These are phyloP conservation scores for Magnusiomyces suaveolens DNA, from an alignment of 1,139 yeast genomes.

Conservation along the genomic window DNA sequence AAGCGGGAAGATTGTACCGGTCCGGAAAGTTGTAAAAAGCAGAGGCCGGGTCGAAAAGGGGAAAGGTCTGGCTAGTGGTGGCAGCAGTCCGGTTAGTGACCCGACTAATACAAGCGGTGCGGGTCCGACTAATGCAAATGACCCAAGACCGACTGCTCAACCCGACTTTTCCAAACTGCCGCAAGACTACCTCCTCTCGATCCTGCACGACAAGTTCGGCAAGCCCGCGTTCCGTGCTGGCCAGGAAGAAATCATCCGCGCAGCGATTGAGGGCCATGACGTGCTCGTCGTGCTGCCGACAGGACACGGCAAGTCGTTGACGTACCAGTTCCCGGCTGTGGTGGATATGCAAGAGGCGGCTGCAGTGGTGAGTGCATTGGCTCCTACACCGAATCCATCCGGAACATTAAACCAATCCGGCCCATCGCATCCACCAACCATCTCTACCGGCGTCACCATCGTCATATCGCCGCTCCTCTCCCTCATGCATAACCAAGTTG, in stretches of 20 bases:
- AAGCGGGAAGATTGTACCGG: too few species aligned
- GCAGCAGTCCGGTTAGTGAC: too few species aligned
- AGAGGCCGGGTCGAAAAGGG: too few species aligned
- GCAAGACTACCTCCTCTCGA: not conserved
- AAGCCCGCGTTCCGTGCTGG: conserved; percentile 47
- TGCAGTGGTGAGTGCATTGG: conserved; percentile 6
- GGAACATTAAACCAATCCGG: too few species aligned
- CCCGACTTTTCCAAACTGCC: not conserved
- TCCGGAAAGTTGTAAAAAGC: not conserved
- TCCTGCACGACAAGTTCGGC: conserved; percentile 18
- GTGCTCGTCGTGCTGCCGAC: conserved; percentile 86
- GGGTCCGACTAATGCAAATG: too few species aligned
- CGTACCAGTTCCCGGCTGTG: conserved; percentile 80
- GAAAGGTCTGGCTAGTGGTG: too few species aligned
- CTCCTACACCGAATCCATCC: not conserved
- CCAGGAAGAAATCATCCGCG: conserved; percentile 64
- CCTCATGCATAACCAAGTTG: conserved; percentile 85
- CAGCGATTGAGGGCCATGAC: conserved; percentile 61
- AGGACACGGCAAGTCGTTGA: conserved; percentile 85
- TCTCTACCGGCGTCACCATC: conserved; percentile 53
- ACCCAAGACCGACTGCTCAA: not conserved
- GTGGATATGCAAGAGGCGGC: conserved; percentile 21
- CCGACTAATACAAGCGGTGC: too few species aligned
- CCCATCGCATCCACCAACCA: not conserved
- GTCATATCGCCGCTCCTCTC: conserved; percentile 85